A percentile compares a stretch with the other conserved stretches of the same genome.
Evolutionary conservation across 179 eudicot species (phyloP).

Genomic region (Pouteria campechiana): DNA sequence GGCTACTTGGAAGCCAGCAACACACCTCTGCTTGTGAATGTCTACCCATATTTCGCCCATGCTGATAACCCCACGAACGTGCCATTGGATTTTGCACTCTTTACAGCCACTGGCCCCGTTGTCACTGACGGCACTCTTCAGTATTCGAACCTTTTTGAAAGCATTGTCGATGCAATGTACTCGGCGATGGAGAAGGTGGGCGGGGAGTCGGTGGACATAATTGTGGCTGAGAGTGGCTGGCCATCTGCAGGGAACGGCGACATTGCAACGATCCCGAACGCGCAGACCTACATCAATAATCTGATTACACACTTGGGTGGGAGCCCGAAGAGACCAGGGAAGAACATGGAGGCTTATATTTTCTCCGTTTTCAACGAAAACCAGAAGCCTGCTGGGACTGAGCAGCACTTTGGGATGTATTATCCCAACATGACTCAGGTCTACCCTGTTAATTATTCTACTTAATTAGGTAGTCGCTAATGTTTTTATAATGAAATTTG

Average conservation of each 20-base stretch:
- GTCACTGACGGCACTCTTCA: slow-evolving; percentile 7
- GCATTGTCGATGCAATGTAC: slow-evolving; percentile 24
- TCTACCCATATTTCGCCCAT: too few species aligned
- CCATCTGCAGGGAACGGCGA: slow-evolving; percentile 36
- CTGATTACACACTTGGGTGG: too few species aligned
- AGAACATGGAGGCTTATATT: slow-evolving; percentile 7
- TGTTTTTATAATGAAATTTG: too few species aligned
- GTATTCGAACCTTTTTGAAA: slow-evolving; percentile 23
- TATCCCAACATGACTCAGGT: slow-evolving; percentile 12
- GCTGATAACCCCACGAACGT: too few species aligned
- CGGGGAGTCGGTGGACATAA: slow-evolving; percentile 14
- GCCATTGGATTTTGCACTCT: slow-evolving; percentile 13
- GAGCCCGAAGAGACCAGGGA: slow-evolving; percentile 1
- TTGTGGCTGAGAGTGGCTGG: slow-evolving; percentile 59
- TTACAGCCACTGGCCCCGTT: background rate
- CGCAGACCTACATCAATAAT: slow-evolving; percentile 19
- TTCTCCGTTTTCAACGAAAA: slow-evolving; percentile 27
- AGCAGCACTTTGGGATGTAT: slow-evolving; percentile 18
- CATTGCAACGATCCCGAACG: slow-evolving; percentile 21
- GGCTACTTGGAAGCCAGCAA: background rate
- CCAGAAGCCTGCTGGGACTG: slow-evolving; percentile 12
- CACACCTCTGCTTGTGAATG: too few species aligned
- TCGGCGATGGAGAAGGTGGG: slow-evolving; percentile 31
- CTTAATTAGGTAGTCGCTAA: too few species aligned
- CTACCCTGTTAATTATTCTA: slow-evolving; percentile 12